Evolutionary conservation across 805 yeast species (phyloP), one percentile per base, ranked within the genome.

Genomic region (Helenozyma rhizophorensis): DNA sequence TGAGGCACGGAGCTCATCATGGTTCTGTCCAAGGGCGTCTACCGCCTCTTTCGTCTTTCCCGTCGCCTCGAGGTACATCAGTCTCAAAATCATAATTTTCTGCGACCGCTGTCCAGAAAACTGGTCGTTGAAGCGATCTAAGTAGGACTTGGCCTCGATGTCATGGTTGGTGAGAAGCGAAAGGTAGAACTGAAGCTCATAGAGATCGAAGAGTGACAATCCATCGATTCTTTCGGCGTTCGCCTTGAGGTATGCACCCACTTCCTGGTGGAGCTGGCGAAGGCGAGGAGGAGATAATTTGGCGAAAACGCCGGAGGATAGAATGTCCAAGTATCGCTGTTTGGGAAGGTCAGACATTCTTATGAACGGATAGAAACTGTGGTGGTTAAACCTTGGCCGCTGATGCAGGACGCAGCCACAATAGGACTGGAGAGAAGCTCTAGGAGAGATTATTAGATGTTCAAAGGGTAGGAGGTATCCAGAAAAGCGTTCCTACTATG

Each of bases 111-210:
- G 54, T 22, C 76, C 78, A 9, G 72, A 78, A 51, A 88, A 79
- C 50, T 75, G 74, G 50, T 89, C 96, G 22, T 72, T 54, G 11
- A 89, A 52, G 28, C 77, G 62, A 36, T 81, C 83, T 36, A 86
- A 68, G 40, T 76, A 62, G 9, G 73, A 58, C 45, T 80, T 75
- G 9, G 96, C 96, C 41, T 79, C 87, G 2, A 67, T 58, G 50
- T 86, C 95, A 36, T 77, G 71, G 31, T 74, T 66, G n/a, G 82
- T 58, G 28, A 65, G 51, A 23, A 89, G 56, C 4, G 80, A 62
- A 12, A 88, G 64, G 48, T 75, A 76, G 55, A 86, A 85, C 32
- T 83, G 78, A 48, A 86, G 70, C 53, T 86, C 95, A 43, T 79
- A 64, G 19, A 89, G 55, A 6, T 73, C 66, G 52, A 72, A 79